phyloP scores from a whole-genome alignment of 2,329 filamentous ascomycete species.

The Stemphylium lycopersici region DNA sequence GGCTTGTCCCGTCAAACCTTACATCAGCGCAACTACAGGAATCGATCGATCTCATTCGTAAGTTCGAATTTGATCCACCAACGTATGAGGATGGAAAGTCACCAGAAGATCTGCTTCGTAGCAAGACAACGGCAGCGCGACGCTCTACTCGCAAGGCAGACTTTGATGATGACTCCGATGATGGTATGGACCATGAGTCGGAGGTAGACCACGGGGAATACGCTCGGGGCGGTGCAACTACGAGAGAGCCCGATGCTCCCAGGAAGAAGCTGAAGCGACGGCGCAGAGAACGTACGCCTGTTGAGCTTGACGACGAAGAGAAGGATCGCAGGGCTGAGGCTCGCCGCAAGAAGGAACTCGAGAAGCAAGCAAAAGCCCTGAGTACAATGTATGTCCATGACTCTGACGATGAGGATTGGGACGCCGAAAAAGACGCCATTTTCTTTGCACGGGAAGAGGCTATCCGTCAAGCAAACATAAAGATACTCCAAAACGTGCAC shows the following conservation, averaged over 20 bases:
- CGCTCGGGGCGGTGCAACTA: slow-evolving; percentile 70
- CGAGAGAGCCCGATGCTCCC: slow-evolving; percentile 59
- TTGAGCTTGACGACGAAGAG: slow-evolving; percentile 68
- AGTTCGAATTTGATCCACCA: slow-evolving; percentile 78
- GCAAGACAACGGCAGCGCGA: slow-evolving; percentile 62
- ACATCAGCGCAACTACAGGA: slow-evolving; percentile 71
- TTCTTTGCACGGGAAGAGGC: slow-evolving; percentile 81
- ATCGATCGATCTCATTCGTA: slow-evolving; percentile 73
- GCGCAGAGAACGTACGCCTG: slow-evolving; percentile 58
- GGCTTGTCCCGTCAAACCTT: slow-evolving; percentile 74
- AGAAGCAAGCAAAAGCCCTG: slow-evolving; percentile 81
- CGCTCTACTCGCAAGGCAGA: slow-evolving; percentile 56
- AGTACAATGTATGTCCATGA: slow-evolving; percentile 80
- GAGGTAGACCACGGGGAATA: slow-evolving; percentile 67
- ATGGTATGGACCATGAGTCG: slow-evolving; percentile 63
- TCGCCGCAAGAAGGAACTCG: slow-evolving; percentile 71
- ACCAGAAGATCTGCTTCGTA: slow-evolving; percentile 79
- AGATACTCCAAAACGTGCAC: slow-evolving; percentile 53
- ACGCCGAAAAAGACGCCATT: slow-evolving; percentile 71
- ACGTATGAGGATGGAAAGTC: slow-evolving; percentile 75
- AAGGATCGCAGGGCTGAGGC: slow-evolving; percentile 65
- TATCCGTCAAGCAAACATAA: slow-evolving; percentile 63
- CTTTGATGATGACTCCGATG: slow-evolving; percentile 74
- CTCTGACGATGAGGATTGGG: slow-evolving; percentile 88
- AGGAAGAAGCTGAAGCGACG: slow-evolving; percentile 63